Percentiles rank a stretch among this genome's conserved stretches.
Conservation (phyloP, 2,329 filamentous ascomycete genomes). For the Fusarium pseudocircinatum region DNA sequence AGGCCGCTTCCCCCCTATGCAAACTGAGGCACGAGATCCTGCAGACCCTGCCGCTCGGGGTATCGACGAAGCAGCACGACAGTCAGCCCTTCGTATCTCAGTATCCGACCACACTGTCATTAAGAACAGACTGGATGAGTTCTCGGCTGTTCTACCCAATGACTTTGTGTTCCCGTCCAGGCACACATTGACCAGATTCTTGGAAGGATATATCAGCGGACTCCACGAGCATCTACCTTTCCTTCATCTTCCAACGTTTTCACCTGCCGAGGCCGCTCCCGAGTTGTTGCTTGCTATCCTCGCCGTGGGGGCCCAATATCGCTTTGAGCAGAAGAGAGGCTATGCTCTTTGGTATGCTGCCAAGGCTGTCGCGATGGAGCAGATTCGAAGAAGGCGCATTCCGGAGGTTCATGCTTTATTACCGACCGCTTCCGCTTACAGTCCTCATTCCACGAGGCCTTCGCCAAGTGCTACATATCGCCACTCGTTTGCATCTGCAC, state of each 20-base stretch:
- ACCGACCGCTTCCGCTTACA: conserved; percentile 67
- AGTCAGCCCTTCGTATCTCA: conserved; percentile 60
- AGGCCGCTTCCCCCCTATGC: conserved; percentile 63
- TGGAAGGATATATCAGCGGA: conserved; percentile 75
- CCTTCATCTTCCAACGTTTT: conserved; percentile 73
- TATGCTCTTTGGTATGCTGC: conserved; percentile 71
- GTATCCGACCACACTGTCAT: conserved; percentile 64
- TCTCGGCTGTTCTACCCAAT: conserved; percentile 66
- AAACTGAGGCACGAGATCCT: conserved; percentile 61
- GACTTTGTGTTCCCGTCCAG: conserved; percentile 76
- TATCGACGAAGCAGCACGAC: conserved; percentile 46
- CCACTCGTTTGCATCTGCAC: conserved; percentile 67
- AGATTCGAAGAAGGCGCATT: conserved; percentile 66
- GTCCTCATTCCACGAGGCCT: conserved; percentile 67
- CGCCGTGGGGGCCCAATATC: conserved; percentile 74
- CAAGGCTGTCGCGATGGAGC: conserved; percentile 66
- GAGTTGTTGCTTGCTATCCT: conserved; percentile 75
- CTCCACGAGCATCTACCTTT: conserved; percentile 69
- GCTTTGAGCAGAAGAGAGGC: conserved; percentile 67
- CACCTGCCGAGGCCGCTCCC: conserved; percentile 70
- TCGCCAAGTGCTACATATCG: conserved; percentile 67
- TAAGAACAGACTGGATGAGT: conserved; percentile 68
- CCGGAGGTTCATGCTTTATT: conserved; percentile 66
- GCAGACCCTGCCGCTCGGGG: conserved; percentile 38
- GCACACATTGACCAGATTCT: conserved; percentile 73